A percentile compares a stretch with the other conserved stretches of the same genome.
These are phyloP conservation scores for Colletotrichum karsti DNA, from an alignment of 2,329 filamentous ascomycete genomes.

Conservation along the genomic window DNA sequence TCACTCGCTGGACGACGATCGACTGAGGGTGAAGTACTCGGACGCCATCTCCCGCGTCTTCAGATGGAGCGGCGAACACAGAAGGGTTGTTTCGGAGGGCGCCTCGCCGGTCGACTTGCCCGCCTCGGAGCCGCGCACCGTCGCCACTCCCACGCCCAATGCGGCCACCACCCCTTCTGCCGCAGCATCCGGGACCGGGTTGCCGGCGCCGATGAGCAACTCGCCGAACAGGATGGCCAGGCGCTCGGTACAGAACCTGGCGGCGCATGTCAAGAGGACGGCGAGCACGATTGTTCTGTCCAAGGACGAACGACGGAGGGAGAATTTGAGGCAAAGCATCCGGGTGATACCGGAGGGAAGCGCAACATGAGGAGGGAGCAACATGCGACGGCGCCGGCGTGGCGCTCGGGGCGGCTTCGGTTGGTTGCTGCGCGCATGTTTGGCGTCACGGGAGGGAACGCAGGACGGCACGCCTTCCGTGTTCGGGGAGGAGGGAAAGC, in stretches of 20 bases:
- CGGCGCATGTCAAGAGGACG: slow-evolving; percentile 29
- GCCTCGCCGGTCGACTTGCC: background rate
- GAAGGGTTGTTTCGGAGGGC: slow-evolving; percentile 12
- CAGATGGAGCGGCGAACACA: slow-evolving; percentile 24
- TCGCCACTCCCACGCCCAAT: background rate
- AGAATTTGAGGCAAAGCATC: slow-evolving; percentile 46
- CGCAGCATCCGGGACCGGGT: background rate
- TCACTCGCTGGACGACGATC: slow-evolving; percentile 22
- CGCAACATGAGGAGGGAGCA: background rate
- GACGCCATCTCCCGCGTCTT: slow-evolving; percentile 26
- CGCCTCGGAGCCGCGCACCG: background rate
- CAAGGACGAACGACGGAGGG: slow-evolving; percentile 43
- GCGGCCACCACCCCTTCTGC: background rate
- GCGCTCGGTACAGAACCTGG: slow-evolving; percentile 22
- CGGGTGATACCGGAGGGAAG: slow-evolving; percentile 38
- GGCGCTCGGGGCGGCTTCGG: background rate
- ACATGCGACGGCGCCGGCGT: background rate
- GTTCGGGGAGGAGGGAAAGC: background rate
- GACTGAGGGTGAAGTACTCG: slow-evolving; percentile 22
- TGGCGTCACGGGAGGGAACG: background rate
- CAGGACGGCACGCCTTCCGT: background rate
- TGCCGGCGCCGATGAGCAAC: background rate
- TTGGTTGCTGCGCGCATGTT: background rate
- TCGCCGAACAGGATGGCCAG: background rate
- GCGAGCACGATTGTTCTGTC: slow-evolving; percentile 17